Percentiles rank a stretch among this genome's conserved stretches.
Conservation (phyloP, 441 rosid genomes). For the Populus trichocarpa region DNA sequence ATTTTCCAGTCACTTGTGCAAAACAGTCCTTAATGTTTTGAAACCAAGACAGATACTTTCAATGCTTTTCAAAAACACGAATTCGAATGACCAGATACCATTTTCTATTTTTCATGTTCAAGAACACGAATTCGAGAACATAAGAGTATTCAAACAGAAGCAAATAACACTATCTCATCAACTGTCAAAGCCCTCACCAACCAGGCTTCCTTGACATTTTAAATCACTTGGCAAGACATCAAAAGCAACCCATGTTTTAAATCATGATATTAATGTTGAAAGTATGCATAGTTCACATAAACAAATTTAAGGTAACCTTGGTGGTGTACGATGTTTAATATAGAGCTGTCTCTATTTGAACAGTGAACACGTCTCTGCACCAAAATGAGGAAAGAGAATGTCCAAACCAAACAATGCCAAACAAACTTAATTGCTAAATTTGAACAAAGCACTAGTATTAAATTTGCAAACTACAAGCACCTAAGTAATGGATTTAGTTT, state of each 20-base stretch:
- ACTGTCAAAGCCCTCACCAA: not conserved
- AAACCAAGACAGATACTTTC: not conserved
- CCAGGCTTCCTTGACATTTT: not conserved
- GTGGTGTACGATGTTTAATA: no score
- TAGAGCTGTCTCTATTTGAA: not conserved
- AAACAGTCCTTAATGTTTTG: not conserved
- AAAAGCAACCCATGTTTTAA: not conserved
- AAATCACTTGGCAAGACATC: not conserved
- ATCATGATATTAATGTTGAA: not conserved
- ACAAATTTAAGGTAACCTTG: not conserved
- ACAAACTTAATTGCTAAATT: no score
- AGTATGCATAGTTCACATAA: not conserved
- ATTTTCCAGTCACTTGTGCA: not conserved
- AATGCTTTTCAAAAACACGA: not conserved
- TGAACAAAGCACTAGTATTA: no score
- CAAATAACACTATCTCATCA: not conserved
- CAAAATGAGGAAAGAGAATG: not conserved
- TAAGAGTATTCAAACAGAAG: not conserved
- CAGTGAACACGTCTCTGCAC: not conserved
- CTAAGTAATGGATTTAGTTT: not conserved
- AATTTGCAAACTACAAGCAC: not conserved
- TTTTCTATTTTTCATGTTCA: not conserved
- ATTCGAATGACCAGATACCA: not conserved
- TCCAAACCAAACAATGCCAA: no score
- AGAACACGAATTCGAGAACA: no score